Evolutionary conservation across 805 yeast species (phyloP).

Genomic region (Metschnikowia orientalis): DNA sequence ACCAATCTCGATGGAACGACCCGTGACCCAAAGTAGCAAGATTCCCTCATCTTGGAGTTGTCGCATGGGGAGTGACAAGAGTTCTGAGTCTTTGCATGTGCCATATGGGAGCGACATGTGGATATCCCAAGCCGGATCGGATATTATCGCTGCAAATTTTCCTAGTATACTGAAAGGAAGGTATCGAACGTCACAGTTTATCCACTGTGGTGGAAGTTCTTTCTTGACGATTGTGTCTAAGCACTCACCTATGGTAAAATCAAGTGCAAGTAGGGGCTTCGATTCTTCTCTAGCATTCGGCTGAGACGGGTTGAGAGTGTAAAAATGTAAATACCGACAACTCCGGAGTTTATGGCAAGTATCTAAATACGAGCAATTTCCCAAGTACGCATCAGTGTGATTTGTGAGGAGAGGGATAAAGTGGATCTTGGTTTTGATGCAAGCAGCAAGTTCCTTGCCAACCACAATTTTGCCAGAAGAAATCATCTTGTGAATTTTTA

Average conservation of each 20-base stretch:
- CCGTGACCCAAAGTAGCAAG: constrained; percentile 89
- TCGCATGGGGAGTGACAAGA: constrained; percentile 60
- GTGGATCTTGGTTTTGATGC: constrained; percentile 24
- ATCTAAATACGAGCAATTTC: constrained; percentile 91
- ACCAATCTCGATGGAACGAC: constrained; percentile 87
- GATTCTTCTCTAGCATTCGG: constrained; percentile 3
- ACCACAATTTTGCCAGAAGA: constrained; percentile 13
- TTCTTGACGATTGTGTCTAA: constrained; percentile 31
- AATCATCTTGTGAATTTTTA: constrained; percentile 16
- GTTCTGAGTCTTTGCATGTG: constrained; percentile 71
- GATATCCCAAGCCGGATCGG: constrained; percentile 97
- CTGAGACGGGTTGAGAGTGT: constrained; percentile 41
- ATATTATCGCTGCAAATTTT: constrained; percentile 74
- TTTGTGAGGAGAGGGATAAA: constrained; percentile 22
- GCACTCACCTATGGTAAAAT: constrained; percentile 49
- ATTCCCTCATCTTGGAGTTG: constrained; percentile 80
- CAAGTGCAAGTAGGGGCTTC: constrained; percentile 21
- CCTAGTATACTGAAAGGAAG: constrained; percentile 72
- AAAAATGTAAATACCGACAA: constrained; percentile 81
- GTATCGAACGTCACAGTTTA: constrained; percentile 73
- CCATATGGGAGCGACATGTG: constrained; percentile 83
- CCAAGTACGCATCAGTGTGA: constrained; percentile 67
- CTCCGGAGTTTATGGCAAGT: constrained; percentile 83
- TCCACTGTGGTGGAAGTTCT: constrained; percentile 71
- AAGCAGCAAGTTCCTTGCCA: constrained; percentile 11